Base-by-base conservation (phyloP, 768 basidiomycete genomes). In the Pleurotus salmoneostramineus region DNA sequence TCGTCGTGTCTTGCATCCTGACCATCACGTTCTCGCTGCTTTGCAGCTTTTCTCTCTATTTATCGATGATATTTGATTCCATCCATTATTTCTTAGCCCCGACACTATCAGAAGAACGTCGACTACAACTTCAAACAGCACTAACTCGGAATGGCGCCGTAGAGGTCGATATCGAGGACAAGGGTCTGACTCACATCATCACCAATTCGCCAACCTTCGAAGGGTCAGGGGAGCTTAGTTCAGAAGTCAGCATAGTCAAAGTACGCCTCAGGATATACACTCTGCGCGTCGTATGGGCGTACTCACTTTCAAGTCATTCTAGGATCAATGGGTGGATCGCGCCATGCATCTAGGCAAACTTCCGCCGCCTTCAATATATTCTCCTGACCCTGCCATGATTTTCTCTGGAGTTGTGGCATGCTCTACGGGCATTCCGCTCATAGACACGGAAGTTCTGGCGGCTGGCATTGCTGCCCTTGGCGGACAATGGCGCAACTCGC, bases 331-430 rank as follows among this genome's bases (percentile, higher is more conserved):
- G 91, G 84, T 91, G 0, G 85, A 90, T 50, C 78, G 87, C 33
- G 84, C 83, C 3, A 64, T 85, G 17, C 67, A 86, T 6, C 70
- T 88, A 3, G 83, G 81, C 1, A 80, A 81, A 61, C 57, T 76
- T 4, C 87, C 89, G 63, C 73, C 77, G 82, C 67, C 84, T 5
- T 69, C 80, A 27, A 83, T 76, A 66, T 95, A 86, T 72, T 95
- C 93, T 2, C 77, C 91, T 2, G 85, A 93, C 67, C 89, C 90
- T 0, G 68, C 78, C 0, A 83, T 84, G 77, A 78, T 94, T 49
- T 95, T 96, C 72, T 95, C 93, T 5, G 91, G 91, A 1, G 76
- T 95, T 15, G 81, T 89, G 7, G 89, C 86, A 0, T 87, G 87
- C 64, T 83, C 85, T 3, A 77, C 83, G 11, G 87, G 88, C 59